These are phyloP conservation scores for Paramecium primaurelia DNA, from an alignment of 73 alveolate genomes.

Conservation along the genomic window DNA sequence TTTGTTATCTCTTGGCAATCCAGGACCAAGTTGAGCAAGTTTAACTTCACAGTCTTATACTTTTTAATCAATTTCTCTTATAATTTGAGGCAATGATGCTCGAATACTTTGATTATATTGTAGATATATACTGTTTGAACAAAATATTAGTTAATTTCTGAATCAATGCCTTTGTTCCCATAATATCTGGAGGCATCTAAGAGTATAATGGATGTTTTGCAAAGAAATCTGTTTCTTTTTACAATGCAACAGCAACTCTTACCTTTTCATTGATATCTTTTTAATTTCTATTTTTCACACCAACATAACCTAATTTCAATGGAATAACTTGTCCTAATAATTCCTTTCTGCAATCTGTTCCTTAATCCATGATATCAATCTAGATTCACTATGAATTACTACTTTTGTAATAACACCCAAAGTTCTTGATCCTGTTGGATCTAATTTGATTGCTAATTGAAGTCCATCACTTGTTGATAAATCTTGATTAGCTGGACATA, in stretches of 20 bases:
- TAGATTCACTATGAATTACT: neutral
- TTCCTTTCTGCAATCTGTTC: conserved; percentile 83
- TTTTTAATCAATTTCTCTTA: conserved; percentile 83
- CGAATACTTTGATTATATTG: conserved; percentile 55
- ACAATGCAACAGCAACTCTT: conserved; percentile 63
- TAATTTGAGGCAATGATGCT: conserved; percentile 88
- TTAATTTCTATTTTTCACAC: conserved; percentile 86
- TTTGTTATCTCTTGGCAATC: conserved; percentile 80
- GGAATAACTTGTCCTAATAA: conserved; percentile 81
- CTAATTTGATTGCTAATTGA: conserved; percentile 76
- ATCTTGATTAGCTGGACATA: conserved; percentile 79
- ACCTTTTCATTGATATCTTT: conserved; percentile 76
- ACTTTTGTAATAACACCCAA: conserved; percentile 78
- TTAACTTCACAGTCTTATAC: conserved; percentile 70
- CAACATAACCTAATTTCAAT: conserved; percentile 86
- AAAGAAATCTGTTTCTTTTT: conserved; percentile 65
- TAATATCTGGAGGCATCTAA: conserved; percentile 72
- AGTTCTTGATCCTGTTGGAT: conserved; percentile 78
- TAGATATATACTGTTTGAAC: conserved; percentile 57
- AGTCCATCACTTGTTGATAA: conserved; percentile 86
- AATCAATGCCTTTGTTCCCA: conserved; percentile 84
- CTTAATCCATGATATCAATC: conserved; percentile 79
- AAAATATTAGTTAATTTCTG: conserved; percentile 79
- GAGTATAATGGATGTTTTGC: conserved; percentile 65
- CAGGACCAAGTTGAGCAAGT: conserved; percentile 84